These are phyloP conservation scores for Globisporangium canariense DNA, from an alignment of 352 stramenopile species.

Conservation along the genomic window DNA sequence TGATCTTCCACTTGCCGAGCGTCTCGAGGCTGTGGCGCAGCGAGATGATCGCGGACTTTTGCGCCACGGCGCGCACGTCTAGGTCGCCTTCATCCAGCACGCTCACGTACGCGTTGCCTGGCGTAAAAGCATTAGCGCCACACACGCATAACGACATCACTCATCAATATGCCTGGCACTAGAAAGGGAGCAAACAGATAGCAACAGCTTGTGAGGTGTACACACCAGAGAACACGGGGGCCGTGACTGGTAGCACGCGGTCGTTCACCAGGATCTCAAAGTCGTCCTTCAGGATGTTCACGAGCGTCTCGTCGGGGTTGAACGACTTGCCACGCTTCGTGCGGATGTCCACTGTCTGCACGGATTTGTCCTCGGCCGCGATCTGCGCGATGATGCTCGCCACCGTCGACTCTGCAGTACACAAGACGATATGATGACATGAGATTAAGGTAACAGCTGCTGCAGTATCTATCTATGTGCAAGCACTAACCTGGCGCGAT, in stretches of 20 bases:
- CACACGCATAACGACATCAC: background rate
- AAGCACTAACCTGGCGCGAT: conserved; percentile 48
- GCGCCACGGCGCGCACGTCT: conserved; percentile 71
- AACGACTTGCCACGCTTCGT: conserved; percentile 57
- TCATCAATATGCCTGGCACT: background rate
- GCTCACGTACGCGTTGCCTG: conserved; percentile 70
- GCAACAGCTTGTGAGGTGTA: background rate
- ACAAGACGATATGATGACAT: background rate
- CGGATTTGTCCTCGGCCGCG: conserved; percentile 67
- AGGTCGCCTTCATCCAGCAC: conserved; percentile 71
- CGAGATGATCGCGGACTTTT: conserved; percentile 79
- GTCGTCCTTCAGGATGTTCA: conserved; percentile 72
- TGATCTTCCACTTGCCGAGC: conserved; percentile 81
- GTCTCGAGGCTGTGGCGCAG: conserved; percentile 66
- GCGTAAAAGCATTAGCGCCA: background rate
- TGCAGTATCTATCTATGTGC: background rate
- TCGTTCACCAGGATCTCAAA: conserved; percentile 84
- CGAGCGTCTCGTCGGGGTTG: conserved; percentile 54
- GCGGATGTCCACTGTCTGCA: conserved; percentile 66
- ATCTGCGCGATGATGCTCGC: conserved; percentile 72
- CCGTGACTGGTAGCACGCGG: conserved; percentile 63
- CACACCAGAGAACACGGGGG: conserved; percentile 61
- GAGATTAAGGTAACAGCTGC: background rate
- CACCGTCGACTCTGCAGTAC: conserved; percentile 60
- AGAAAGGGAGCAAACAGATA: background rate